These are phyloP conservation scores for Mycena latifolia DNA, from an alignment of 768 basidiomycete species.

Conservation along the genomic window DNA sequence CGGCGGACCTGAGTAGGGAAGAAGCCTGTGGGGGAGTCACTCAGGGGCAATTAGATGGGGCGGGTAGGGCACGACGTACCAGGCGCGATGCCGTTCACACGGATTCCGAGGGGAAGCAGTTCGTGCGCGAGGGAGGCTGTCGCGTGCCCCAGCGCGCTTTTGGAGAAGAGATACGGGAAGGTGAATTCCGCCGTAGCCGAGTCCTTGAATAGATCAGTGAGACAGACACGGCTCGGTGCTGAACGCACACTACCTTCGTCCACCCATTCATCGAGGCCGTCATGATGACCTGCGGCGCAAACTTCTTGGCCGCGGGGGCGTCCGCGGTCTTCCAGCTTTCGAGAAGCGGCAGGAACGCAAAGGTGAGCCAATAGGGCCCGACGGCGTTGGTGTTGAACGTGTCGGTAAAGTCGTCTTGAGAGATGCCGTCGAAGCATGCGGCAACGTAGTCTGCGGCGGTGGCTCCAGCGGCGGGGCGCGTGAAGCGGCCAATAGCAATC, in stretches of 20 bases:
- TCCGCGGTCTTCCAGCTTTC: constrained; percentile 57
- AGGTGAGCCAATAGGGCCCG: constrained; percentile 66
- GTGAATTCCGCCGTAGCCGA: constrained; percentile 52
- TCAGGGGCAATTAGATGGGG: neutral
- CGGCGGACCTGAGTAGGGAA: constrained; percentile 45
- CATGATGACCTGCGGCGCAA: constrained; percentile 62
- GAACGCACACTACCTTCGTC: constrained; percentile 56
- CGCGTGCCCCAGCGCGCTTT: constrained; percentile 60
- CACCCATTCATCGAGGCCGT: constrained; percentile 66
- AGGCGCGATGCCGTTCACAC: constrained; percentile 64
- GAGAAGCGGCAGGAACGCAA: constrained; percentile 67
- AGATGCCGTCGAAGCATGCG: constrained; percentile 53
- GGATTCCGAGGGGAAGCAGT: constrained; percentile 58
- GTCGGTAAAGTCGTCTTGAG: constrained; percentile 52
- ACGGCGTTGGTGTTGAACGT: constrained; percentile 53
- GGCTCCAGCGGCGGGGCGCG: constrained; percentile 39
- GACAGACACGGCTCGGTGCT: too few relatives aligned
- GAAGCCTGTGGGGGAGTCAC: constrained; percentile 37
- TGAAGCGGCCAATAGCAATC: constrained; percentile 44
- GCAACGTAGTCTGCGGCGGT: constrained; percentile 54
- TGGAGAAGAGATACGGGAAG: constrained; percentile 62
- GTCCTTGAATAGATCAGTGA: constrained; percentile 48
- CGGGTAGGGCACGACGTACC: constrained; percentile 36
- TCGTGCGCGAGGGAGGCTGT: constrained; percentile 61
- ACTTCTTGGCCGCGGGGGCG: constrained; percentile 45